Conservation (phyloP, 176 grass and related monocot genomes). For the Carex pumila region DNA sequence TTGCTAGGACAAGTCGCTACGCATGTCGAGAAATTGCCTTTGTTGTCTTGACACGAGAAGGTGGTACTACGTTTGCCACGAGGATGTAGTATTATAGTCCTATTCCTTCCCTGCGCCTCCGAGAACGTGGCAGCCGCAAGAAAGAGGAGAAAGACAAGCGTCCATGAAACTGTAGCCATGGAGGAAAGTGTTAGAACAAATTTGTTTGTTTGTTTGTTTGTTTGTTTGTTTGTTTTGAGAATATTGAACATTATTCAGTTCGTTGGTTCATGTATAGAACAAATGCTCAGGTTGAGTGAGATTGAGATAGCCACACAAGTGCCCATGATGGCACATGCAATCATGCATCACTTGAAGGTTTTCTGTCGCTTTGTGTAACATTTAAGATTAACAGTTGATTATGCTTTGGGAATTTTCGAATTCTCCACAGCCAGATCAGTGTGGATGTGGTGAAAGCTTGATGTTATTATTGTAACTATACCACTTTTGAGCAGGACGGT, state of each 20-base stretch:
- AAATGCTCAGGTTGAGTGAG: slow-evolving; percentile 2
- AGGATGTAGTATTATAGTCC: background rate
- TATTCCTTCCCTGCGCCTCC: background rate
- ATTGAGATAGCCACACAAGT: background rate
- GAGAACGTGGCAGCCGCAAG: background rate
- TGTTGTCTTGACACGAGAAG: background rate
- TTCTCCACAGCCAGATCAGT: background rate
- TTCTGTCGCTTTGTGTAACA: background rate
- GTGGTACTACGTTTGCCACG: background rate
- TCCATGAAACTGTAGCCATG: slow-evolving; percentile 14
- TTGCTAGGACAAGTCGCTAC: slow-evolving; percentile 8
- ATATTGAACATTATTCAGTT: background rate
- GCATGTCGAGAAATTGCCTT: background rate
- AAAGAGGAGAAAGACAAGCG: background rate
- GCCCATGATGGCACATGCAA: slow-evolving; percentile 1
- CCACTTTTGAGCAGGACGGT: background rate
- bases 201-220: background rate
- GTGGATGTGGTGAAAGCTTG: background rate
- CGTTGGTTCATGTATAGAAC: background rate
- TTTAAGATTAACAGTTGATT: slow-evolving; percentile 1
- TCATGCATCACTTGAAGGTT: background rate
- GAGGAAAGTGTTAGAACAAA: background rate
- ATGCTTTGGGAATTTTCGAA: background rate
- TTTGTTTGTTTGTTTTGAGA: background rate
- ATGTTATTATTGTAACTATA: background rate